A percentile compares a stretch with the other conserved stretches of the same genome.
phyloP scores from a whole-genome alignment of 768 basidiomycete species.

The Hebeloma cylindrosporum region DNA sequence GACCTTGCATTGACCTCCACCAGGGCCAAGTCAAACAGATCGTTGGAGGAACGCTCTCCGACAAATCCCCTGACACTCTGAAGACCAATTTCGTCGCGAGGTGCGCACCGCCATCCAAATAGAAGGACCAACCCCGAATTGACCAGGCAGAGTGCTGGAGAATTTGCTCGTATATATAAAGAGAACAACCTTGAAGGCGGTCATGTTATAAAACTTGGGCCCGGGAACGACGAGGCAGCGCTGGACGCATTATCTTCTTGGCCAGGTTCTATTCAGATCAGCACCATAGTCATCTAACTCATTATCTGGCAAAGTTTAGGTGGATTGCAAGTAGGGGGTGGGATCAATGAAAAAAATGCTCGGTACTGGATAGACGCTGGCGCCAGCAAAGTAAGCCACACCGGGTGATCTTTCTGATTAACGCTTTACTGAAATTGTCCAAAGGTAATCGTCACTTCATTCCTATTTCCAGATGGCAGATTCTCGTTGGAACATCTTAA shows the following conservation, averaged over 20 bases:
- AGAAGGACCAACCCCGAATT: slow-evolving; percentile 14
- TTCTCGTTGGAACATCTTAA: slow-evolving; percentile 77
- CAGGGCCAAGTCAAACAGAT: slow-evolving; percentile 97
- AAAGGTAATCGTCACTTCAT: slow-evolving; percentile 97
- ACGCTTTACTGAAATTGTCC: slow-evolving; percentile 5
- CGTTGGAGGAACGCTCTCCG: slow-evolving; percentile 90
- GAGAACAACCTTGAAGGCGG: slow-evolving; percentile 73
- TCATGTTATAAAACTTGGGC: slow-evolving; percentile 95
- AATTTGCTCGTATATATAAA: slow-evolving; percentile 81
- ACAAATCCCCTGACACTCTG: slow-evolving; percentile 55
- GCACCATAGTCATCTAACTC: slow-evolving; percentile 1
- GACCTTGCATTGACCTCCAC: slow-evolving; percentile 97
- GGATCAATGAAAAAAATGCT: slow-evolving; percentile 83
- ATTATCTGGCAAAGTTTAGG: slow-evolving; percentile 39
- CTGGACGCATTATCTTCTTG: slow-evolving; percentile 78
- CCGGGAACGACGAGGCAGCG: slow-evolving; percentile 88
- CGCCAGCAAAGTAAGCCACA: slow-evolving; percentile 71
- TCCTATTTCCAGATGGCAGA: slow-evolving; percentile 81
- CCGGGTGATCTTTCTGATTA: neutral
- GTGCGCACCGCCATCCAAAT: slow-evolving; percentile 39
- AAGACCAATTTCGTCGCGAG: slow-evolving; percentile 91
- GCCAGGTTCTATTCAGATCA: slow-evolving; percentile 54
- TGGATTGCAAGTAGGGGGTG: slow-evolving; percentile 90
- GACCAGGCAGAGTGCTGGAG: slow-evolving; percentile 68
- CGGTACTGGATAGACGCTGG: slow-evolving; percentile 82